Evolutionary conservation across 768 basidiomycete species (phyloP).

Genomic region (Mycena haematopus): DNA sequence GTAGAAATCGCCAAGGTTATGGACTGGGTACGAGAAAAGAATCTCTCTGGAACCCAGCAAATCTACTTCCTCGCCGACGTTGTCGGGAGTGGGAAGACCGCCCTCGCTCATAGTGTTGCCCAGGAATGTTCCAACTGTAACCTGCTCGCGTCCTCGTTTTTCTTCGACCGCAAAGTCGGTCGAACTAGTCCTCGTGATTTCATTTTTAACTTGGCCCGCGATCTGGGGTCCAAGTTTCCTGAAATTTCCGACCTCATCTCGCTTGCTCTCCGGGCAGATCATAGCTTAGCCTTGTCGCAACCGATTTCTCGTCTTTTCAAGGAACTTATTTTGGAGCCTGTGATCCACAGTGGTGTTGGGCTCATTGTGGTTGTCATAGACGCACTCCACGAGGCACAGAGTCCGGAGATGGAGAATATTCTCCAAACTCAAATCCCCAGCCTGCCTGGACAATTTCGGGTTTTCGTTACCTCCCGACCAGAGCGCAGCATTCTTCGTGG

Average conservation of each 20-base stretch:
- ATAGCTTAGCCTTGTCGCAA: neutral
- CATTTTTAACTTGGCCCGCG: neutral
- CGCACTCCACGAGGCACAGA: conserved; percentile 34
- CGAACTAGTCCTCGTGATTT: conserved; percentile 20
- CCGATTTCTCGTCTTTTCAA: neutral
- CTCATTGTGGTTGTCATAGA: conserved; percentile 31
- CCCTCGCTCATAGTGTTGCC: conserved; percentile 32
- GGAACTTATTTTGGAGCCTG: neutral
- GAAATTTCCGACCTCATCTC: neutral
- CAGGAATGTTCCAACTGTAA: conserved; percentile 19
- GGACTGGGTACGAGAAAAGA: neutral
- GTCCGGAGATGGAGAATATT: conserved; percentile 24
- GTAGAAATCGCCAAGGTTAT: neutral
- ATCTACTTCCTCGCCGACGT: conserved; percentile 31
- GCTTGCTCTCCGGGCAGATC: conserved; percentile 2
- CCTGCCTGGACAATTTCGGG: conserved; percentile 29
- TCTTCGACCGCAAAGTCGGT: conserved; percentile 29
- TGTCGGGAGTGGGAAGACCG: conserved; percentile 34
- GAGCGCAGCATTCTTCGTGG: conserved; percentile 11
- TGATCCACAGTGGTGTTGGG: neutral
- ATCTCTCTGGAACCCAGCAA: conserved; percentile 8
- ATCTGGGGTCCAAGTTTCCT: neutral
- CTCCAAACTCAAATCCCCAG: conserved; percentile 28
- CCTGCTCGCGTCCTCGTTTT: conserved; percentile 32
- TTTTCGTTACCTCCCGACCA: conserved; percentile 33